Conservation (phyloP, 73 alveolate genomes). For the Paramecium biaurelia region DNA sequence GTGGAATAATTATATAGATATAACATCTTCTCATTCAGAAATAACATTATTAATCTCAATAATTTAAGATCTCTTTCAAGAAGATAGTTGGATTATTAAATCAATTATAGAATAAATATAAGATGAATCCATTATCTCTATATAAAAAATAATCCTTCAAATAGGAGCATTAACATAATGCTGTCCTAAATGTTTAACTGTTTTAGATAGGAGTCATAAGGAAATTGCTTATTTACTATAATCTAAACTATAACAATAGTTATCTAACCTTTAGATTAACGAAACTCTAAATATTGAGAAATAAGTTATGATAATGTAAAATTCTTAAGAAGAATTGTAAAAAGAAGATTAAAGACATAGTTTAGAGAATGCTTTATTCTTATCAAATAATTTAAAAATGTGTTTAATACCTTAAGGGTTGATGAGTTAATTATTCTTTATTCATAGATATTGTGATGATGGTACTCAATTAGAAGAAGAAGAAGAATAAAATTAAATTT, state of each 20-base stretch:
- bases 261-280: background rate
- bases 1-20: background rate
- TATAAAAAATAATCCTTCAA: background rate
- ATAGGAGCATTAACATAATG: background rate
- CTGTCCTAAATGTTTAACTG: background rate
- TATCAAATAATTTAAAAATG: background rate
- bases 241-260: background rate
- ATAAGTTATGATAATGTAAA: background rate
- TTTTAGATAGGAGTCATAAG: background rate
- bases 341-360: slow-evolving; percentile 5
- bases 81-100: background rate
- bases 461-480: background rate
- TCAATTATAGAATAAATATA: background rate
- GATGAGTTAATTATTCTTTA: background rate
- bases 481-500: background rate
- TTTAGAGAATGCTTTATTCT: background rate
- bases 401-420: background rate
- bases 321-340: background rate
- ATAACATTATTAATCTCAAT: background rate
- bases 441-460: slow-evolving; percentile 23
- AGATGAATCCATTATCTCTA: background rate
- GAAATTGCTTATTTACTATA: background rate
- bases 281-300: background rate
- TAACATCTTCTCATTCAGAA: background rate
- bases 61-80: background rate